These are phyloP conservation scores for Aspergillus sclerotioniger DNA, from an alignment of 495 filamentous ascomycete genomes.

Conservation along the genomic window DNA sequence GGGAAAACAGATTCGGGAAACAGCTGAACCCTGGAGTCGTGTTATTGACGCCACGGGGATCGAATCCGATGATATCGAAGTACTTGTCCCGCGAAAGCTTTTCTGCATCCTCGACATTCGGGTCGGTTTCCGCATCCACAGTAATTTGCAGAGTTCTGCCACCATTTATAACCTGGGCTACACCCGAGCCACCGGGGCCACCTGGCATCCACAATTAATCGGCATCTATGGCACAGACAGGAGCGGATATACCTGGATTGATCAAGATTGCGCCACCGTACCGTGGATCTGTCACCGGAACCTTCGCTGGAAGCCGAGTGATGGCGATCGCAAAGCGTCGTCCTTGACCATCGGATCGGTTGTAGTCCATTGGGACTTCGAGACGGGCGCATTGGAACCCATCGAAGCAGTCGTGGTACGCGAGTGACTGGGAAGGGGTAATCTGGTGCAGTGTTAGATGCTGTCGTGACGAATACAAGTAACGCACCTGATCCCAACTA, in stretches of 20 bases:
- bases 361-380: constrained; percentile 58
- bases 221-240: constrained; percentile 11
- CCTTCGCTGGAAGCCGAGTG: constrained; percentile 47
- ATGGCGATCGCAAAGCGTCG: constrained; percentile 50
- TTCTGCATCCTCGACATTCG: background rate
- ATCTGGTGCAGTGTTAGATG: constrained; percentile 20
- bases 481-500: constrained; percentile 26
- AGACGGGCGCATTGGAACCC: constrained; percentile 55
- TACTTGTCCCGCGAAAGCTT: constrained; percentile 29
- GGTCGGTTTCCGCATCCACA: constrained; percentile 37
- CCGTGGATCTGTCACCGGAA: constrained; percentile 41
- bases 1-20: constrained; percentile 41
- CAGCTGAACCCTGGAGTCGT: constrained; percentile 49
- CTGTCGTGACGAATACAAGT: background rate
- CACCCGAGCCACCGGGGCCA: constrained; percentile 52
- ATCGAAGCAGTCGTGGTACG: constrained; percentile 41
- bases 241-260: constrained; percentile 40
- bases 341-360: constrained; percentile 33
- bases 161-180: constrained; percentile 32
- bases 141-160: constrained; percentile 42
- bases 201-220: constrained; percentile 30
- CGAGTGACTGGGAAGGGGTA: constrained; percentile 26
- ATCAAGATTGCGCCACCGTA: constrained; percentile 48
- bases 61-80: constrained; percentile 57
- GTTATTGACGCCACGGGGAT: constrained; percentile 54